phyloP scores from a whole-genome alignment of 176 grass and related monocot genomes.

The Paspalum vaginatum region DNA sequence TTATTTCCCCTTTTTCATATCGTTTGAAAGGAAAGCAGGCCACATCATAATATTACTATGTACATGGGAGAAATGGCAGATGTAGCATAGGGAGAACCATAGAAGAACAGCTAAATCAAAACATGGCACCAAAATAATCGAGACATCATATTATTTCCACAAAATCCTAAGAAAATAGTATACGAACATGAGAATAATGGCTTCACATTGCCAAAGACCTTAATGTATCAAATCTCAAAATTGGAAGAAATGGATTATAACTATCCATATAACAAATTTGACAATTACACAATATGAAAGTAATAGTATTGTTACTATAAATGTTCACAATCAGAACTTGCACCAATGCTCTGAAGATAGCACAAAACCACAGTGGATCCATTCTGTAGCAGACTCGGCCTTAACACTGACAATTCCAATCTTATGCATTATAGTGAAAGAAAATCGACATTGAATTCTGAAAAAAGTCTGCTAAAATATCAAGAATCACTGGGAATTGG shows the following conservation, averaged over 20 bases:
- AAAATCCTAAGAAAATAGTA: conserved; percentile 5
- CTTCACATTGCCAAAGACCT: conserved; percentile 26
- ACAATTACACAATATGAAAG: conserved; percentile 25
- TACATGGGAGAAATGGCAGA: neutral
- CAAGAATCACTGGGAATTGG: neutral
- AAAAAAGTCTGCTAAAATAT: conserved; percentile 4
- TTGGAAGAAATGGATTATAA: conserved; percentile 13
- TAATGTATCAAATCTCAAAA: conserved; percentile 1
- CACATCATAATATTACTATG: neutral
- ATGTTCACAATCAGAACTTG: conserved; percentile 23
- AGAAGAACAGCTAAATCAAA: conserved; percentile 2
- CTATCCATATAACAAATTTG: conserved; percentile 20
- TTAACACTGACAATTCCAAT: conserved; percentile 19
- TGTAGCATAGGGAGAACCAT: neutral
- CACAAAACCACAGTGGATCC: conserved; percentile 7
- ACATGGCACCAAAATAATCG: neutral
- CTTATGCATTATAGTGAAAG: conserved; percentile 14
- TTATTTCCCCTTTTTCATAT: neutral
- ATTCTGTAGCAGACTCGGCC: conserved; percentile 9
- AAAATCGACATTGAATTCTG: neutral
- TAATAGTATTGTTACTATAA: conserved; percentile 24
- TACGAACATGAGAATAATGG: neutral
- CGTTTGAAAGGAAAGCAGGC: neutral
- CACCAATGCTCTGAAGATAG: conserved; percentile 10
- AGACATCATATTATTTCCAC: neutral